phyloP scores from a whole-genome alignment of 2,329 filamentous ascomycete genomes.

The Dactylellina leptospora region DNA sequence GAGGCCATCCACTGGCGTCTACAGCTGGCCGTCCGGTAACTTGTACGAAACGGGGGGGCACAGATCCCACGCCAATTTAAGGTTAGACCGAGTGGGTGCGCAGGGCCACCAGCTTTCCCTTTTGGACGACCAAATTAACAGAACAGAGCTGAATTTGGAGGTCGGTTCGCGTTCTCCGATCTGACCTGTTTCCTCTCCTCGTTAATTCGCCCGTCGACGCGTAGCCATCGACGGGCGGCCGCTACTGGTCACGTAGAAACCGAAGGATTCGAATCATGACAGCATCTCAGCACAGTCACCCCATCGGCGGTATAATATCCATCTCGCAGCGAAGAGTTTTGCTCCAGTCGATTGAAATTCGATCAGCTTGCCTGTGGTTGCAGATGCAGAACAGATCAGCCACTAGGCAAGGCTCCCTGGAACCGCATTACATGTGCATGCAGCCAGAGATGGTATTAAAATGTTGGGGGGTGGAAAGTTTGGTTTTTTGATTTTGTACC shows the following conservation, averaged over 20 bases:
- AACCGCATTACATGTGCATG: conserved; percentile 45
- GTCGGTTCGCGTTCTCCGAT: too few relatives aligned
- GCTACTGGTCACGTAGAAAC: too few relatives aligned
- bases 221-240: too few relatives aligned
- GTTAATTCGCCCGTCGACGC: too few relatives aligned
- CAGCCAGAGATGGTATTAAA: conserved; percentile 9
- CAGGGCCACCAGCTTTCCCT: conserved; percentile 3
- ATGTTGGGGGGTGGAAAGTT: not conserved
- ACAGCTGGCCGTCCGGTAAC: not conserved
- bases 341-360: conserved; percentile 4
- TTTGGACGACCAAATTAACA: conserved; percentile 15
- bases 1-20: not conserved
- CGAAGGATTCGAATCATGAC: too few relatives aligned
- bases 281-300: too few relatives aligned
- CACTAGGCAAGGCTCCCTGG: conserved; percentile 52
- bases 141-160: too few relatives aligned
- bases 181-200: too few relatives aligned
- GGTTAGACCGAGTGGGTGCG: conserved; percentile 23
- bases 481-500: not conserved
- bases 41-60: not conserved
- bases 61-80: conserved; percentile 35
- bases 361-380: conserved; percentile 4
- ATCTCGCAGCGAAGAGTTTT: conserved; percentile 41
- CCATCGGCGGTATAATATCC: too few relatives aligned
- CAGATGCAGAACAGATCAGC: conserved; percentile 35